Conservation (phyloP, 306 rosid species). For the Prunus mongolica region DNA sequence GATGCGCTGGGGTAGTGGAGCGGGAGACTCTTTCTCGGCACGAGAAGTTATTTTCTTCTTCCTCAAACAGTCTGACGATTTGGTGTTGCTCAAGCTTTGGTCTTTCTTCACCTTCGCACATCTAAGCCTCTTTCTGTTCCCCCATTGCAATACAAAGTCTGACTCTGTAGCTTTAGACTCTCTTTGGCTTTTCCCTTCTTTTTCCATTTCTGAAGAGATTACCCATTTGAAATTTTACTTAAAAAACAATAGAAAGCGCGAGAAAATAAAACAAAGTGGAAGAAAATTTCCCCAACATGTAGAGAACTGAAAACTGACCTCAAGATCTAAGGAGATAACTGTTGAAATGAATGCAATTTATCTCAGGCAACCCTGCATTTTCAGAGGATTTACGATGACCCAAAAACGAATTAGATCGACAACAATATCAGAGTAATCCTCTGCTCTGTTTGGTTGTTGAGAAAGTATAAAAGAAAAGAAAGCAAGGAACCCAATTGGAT, state of each 20-base stretch:
- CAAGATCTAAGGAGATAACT: conserved; percentile 25
- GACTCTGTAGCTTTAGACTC: conserved; percentile 30
- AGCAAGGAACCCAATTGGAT: conserved; percentile 9
- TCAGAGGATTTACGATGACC: conserved; percentile 11
- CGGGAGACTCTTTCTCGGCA: conserved; percentile 25
- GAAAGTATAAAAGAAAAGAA: neutral
- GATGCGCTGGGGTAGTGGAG: conserved; percentile 31
- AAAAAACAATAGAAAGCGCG: neutral
- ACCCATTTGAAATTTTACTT: conserved; percentile 4
- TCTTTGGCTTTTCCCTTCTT: conserved; percentile 37
- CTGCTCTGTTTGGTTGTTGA: conserved; percentile 7
- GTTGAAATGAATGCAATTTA: conserved; percentile 2
- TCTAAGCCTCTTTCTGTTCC: conserved; percentile 53
- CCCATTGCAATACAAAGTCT: conserved; percentile 57
- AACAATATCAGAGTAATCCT: neutral
- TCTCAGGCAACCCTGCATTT: conserved; percentile 25
- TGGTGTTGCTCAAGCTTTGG: conserved; percentile 18
- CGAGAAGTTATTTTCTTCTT: conserved; percentile 39
- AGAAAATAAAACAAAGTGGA: neutral
- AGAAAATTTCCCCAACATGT: neutral
- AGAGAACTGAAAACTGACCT: conserved; percentile 19
- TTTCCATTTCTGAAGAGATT: conserved; percentile 40
- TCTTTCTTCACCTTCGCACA: conserved; percentile 42
- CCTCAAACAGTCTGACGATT: conserved; percentile 23
- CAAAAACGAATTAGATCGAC: neutral